These are phyloP conservation scores for Mayamaea pseudoterrestris DNA, from an alignment of 108 stramenopile genomes.

Conservation along the genomic window DNA sequence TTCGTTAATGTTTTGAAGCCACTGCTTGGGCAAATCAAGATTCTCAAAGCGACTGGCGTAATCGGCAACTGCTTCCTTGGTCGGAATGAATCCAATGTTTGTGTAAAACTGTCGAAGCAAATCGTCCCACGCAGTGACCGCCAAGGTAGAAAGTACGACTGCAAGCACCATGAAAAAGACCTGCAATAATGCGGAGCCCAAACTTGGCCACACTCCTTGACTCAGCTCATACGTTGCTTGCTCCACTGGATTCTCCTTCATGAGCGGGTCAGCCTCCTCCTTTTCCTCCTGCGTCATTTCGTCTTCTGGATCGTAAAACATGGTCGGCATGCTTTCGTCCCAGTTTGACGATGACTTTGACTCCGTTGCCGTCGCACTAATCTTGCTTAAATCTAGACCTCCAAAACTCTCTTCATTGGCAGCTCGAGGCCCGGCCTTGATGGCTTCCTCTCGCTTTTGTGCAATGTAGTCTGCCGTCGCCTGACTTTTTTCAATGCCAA, in stretches of 20 bases:
- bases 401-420: slow-evolving; percentile 7
- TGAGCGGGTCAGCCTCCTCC: slow-evolving; percentile 58
- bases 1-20: slow-evolving; percentile 12
- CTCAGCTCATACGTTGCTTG: slow-evolving; percentile 36
- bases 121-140: slow-evolving; percentile 52
- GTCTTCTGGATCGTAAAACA: slow-evolving; percentile 59
- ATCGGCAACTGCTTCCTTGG: slow-evolving; percentile 33
- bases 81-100: slow-evolving; percentile 43
- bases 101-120: slow-evolving; percentile 37
- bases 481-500: slow-evolving; percentile 60
- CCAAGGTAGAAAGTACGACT: slow-evolving; percentile 35
- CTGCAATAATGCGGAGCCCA: slow-evolving; percentile 30
- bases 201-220: slow-evolving; percentile 43
- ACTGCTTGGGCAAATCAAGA: slow-evolving; percentile 11
- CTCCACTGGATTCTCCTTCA: slow-evolving; percentile 33
- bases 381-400: slow-evolving; percentile 46
- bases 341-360: background rate
- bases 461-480: slow-evolving; percentile 41
- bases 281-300: slow-evolving; percentile 70
- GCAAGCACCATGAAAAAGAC: slow-evolving; percentile 41
- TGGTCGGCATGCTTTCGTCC: slow-evolving; percentile 19
- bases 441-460: slow-evolving; percentile 39
- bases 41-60: slow-evolving; percentile 10
- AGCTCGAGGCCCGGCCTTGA: slow-evolving; percentile 1
- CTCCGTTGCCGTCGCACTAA: slow-evolving; percentile 17